Conservation (phyloP, 2,329 filamentous ascomycete species). For the Xylariaceae sp. region DNA sequence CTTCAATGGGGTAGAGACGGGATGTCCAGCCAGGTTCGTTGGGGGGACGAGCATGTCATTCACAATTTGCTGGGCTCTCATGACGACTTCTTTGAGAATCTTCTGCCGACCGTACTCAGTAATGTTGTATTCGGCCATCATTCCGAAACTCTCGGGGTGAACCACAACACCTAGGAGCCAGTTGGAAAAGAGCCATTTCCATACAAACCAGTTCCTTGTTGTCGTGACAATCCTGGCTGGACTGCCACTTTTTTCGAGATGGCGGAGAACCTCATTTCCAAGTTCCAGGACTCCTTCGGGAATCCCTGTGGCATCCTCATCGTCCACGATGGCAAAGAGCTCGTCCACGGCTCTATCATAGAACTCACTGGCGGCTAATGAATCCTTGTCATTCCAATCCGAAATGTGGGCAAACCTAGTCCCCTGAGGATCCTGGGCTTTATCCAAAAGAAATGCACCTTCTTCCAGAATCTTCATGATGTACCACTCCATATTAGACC, state of each 20-base stretch:
- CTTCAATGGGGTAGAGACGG: constrained; percentile 58
- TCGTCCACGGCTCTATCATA: constrained; percentile 77
- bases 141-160: constrained; percentile 76
- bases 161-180: constrained; percentile 82
- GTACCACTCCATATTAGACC: constrained; percentile 86
- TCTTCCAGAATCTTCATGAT: constrained; percentile 93
- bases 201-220: constrained; percentile 79
- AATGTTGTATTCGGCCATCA: constrained; percentile 87
- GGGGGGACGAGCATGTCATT: constrained; percentile 63
- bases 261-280: constrained; percentile 75
- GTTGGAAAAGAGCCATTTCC: constrained; percentile 86
- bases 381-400: constrained; percentile 72
- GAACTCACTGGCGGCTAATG: constrained; percentile 80
- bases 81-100: constrained; percentile 73
- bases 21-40: constrained; percentile 52
- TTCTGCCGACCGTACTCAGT: constrained; percentile 85
- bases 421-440: constrained; percentile 73
- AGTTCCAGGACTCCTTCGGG: constrained; percentile 82
- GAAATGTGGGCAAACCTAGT: constrained; percentile 64
- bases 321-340: constrained; percentile 81
- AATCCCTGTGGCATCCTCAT: constrained; percentile 78
- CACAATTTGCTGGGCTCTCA: constrained; percentile 74
- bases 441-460: constrained; percentile 84
- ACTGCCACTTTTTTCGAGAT: constrained; percentile 59
- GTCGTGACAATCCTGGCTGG: constrained; percentile 62